Evolutionary conservation across 805 yeast genomes (phyloP).

Genomic region (Maudiozyma pseudohumilis): DNA sequence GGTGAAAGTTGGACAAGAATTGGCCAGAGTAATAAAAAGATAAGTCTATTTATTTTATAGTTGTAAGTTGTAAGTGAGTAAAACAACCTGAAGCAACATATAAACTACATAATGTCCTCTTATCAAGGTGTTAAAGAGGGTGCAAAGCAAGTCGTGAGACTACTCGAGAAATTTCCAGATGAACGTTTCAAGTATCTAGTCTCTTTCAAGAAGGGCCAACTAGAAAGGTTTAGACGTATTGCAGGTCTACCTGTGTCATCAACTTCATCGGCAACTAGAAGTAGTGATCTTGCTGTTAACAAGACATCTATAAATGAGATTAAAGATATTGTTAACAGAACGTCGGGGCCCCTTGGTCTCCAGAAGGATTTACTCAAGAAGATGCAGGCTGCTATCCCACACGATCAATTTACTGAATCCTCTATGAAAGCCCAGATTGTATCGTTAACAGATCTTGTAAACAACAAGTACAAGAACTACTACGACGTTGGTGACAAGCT

Average conservation of each 20-base stretch:
- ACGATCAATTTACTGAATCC: conserved; percentile 42
- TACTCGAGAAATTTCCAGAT: conserved; percentile 54
- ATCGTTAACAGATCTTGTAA: conserved; percentile 46
- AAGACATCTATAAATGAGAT: conserved; percentile 35
- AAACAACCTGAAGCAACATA: no score
- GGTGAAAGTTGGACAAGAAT: no score
- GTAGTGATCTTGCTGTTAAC: conserved; percentile 11
- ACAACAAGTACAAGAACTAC: conserved; percentile 52
- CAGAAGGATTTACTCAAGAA: conserved; percentile 39
- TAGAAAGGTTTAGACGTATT: conserved; percentile 43
- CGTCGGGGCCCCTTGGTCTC: conserved; percentile 33
- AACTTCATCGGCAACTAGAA: conserved; percentile 16
- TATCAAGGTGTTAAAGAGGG: conserved; percentile 33
- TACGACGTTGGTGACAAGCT: conserved; percentile 59
- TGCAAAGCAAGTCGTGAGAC: conserved; percentile 46
- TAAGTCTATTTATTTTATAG: no score
- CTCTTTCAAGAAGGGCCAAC: conserved; percentile 59
- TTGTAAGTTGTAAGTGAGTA: no score
- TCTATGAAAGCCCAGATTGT: conserved; percentile 43
- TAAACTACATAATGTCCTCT: conserved; percentile 9
- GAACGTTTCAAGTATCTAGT: conserved; percentile 61
- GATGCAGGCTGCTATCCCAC: conserved; percentile 34
- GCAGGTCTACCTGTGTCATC: conserved; percentile 36
- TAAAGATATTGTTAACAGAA: conserved; percentile 31
- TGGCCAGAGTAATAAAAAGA: no score